Conservation (phyloP, 2,329 filamentous ascomycete species). For the Paraconiothyrium sp. region DNA sequence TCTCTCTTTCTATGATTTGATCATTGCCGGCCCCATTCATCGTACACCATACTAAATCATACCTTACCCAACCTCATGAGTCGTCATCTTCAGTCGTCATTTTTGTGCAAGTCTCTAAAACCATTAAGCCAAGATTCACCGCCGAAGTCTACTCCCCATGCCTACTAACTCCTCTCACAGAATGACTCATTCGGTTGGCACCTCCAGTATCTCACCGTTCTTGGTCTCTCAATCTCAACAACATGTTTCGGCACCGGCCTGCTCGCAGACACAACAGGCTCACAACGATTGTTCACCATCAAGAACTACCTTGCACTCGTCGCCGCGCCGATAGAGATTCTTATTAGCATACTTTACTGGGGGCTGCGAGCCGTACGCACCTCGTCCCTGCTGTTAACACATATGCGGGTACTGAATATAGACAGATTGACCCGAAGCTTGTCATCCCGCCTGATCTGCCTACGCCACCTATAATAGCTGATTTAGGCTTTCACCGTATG, state of each 20-base stretch:
- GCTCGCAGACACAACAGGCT: conserved; percentile 71
- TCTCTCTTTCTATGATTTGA: not conserved
- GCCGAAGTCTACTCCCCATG: not conserved
- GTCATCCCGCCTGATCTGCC: conserved; percentile 32
- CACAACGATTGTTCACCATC: conserved; percentile 65
- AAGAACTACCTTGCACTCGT: conserved; percentile 75
- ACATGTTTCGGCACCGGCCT: conserved; percentile 70
- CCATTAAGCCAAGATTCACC: not conserved
- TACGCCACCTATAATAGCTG: conserved; percentile 57
- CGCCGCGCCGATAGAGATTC: conserved; percentile 73
- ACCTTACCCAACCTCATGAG: not conserved
- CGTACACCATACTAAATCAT: not conserved
- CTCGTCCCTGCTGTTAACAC: not conserved
- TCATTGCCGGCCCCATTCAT: not conserved
- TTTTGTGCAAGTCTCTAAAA: not conserved
- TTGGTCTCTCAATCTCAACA: conserved; percentile 71
- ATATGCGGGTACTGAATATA: conserved; percentile 19
- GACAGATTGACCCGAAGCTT: conserved; percentile 22
- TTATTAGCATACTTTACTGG: conserved; percentile 80
- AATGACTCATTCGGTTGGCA: conserved; percentile 72
- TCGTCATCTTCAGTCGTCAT: not conserved
- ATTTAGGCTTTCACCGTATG: conserved; percentile 50
- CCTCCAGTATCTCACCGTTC: conserved; percentile 78
- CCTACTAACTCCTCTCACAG: conserved; percentile 31
- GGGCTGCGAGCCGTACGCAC: conserved; percentile 61